Evolutionary conservation across 1,284 basidiomycete genomes (phyloP).

Genomic region (Papiliotrema terrestris): DNA sequence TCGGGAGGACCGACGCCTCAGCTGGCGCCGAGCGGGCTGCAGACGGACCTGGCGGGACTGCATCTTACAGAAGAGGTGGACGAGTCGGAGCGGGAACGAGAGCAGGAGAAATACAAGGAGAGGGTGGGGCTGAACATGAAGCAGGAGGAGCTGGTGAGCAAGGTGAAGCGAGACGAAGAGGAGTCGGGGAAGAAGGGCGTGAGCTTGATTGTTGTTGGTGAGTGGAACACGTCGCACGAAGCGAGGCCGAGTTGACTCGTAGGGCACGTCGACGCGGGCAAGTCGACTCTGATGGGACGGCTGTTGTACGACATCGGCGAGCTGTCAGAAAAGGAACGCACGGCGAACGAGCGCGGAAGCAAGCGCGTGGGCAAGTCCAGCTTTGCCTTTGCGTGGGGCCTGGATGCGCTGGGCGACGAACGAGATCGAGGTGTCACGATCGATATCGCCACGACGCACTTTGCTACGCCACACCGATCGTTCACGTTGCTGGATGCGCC

Average conservation of each 20-base stretch:
- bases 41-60: slow-evolving; percentile 65
- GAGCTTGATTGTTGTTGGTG: slow-evolving; percentile 90
- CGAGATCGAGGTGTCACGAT: slow-evolving; percentile 94
- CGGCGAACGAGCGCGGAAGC: slow-evolving; percentile 86
- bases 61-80: slow-evolving; percentile 58
- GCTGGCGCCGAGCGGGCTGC: slow-evolving; percentile 47
- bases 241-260: slow-evolving; percentile 6
- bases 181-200: slow-evolving; percentile 64
- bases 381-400: slow-evolving; percentile 96
- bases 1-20: slow-evolving; percentile 23
- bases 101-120: slow-evolving; percentile 54
- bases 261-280: slow-evolving; percentile 98
- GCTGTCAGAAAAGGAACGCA: slow-evolving; percentile 77
- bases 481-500: slow-evolving; percentile 95
- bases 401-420: slow-evolving; percentile 91
- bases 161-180: slow-evolving; percentile 63
- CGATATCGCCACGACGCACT: slow-evolving; percentile 85
- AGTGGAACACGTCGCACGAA: slow-evolving; percentile 27
- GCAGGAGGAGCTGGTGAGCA: slow-evolving; percentile 78
- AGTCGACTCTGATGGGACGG: slow-evolving; percentile 95
- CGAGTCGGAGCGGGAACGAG: slow-evolving; percentile 49
- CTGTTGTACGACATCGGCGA: slow-evolving; percentile 87
- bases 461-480: slow-evolving; percentile 70
- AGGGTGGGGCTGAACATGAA: slow-evolving; percentile 65
- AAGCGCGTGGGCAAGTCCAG: slow-evolving; percentile 86